phyloP scores from a whole-genome alignment of 495 filamentous ascomycete genomes.

The Monascus purpureus region DNA sequence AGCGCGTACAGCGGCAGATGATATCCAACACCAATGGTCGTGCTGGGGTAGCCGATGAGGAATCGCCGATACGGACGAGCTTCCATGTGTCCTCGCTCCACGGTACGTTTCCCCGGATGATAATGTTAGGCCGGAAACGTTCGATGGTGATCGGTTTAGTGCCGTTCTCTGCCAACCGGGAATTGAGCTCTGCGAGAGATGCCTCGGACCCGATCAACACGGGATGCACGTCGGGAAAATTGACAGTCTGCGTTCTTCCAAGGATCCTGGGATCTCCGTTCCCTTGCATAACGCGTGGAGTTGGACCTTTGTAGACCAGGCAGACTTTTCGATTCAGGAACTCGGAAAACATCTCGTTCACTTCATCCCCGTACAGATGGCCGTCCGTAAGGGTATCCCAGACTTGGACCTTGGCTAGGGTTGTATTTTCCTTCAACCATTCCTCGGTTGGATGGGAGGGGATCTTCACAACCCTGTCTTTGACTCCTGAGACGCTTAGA shows the following conservation, averaged over 20 bases:
- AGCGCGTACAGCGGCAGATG: conserved; percentile 60
- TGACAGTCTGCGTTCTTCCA: conserved; percentile 23
- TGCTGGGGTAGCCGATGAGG: neutral
- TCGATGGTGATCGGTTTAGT: conserved; percentile 27
- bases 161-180: conserved; percentile 9
- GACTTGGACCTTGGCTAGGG: conserved; percentile 18
- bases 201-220: conserved; percentile 38
- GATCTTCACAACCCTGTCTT: conserved; percentile 12
- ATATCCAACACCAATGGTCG: conserved; percentile 35
- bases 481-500: conserved; percentile 11
- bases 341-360: conserved; percentile 20
- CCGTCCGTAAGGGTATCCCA: conserved; percentile 30
- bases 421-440: conserved; percentile 22
- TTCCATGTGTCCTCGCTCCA: conserved; percentile 78
- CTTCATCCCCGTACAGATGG: conserved; percentile 16
- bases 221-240: conserved; percentile 31
- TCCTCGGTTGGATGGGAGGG: conserved; percentile 15
- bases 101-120: conserved; percentile 46
- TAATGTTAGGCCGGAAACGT: conserved; percentile 78
- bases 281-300: conserved; percentile 22
- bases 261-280: conserved; percentile 23
- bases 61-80: conserved; percentile 41
- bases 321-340: conserved; percentile 21
- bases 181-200: conserved; percentile 29
- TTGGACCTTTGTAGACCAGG: conserved; percentile 30